Percentiles rank a stretch among this genome's conserved stretches.
Conservation (phyloP, 208 protist genomes). For the Leptomonas pyrrhocoris region DNA sequence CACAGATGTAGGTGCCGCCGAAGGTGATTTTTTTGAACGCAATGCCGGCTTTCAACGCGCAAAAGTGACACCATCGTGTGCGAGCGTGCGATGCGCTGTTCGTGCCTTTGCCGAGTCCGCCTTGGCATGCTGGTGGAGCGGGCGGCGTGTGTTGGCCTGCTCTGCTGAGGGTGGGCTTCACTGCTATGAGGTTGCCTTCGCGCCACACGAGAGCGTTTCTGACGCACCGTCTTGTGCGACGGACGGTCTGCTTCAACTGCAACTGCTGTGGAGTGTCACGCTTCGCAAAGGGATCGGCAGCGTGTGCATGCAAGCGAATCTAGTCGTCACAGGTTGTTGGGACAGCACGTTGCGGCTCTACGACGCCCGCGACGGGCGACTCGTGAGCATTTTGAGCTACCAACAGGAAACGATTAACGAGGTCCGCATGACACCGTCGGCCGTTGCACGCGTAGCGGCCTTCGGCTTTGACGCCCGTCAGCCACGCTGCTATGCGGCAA, state of each 20-base stretch:
- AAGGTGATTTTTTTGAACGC: not conserved
- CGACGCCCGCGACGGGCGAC: slow-evolving; percentile 46
- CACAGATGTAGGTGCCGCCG: not conserved
- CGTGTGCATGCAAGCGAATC: slow-evolving; percentile 46
- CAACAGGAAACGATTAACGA: slow-evolving; percentile 66
- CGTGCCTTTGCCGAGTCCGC: slow-evolving; percentile 79
- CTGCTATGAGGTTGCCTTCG: slow-evolving; percentile 45
- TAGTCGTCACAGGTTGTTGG: slow-evolving; percentile 72
- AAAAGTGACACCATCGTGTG: not conserved
- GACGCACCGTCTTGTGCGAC: not conserved
- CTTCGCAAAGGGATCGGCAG: slow-evolving; percentile 73
- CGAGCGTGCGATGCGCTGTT: slow-evolving; percentile 38
- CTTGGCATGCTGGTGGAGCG: slow-evolving; percentile 62
- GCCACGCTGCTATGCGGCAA: slow-evolving; percentile 40
- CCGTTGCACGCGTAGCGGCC: slow-evolving; percentile 30
- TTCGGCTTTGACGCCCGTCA: slow-evolving; percentile 76
- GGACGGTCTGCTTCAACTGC: slow-evolving; percentile 27
- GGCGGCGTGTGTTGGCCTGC: slow-evolving; percentile 43
- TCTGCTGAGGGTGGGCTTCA: slow-evolving; percentile 75
- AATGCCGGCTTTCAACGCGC: not conserved
- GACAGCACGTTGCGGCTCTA: slow-evolving; percentile 78
- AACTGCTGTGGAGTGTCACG: slow-evolving; percentile 47
- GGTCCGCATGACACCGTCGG: slow-evolving; percentile 35
- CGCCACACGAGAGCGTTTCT: not conserved
- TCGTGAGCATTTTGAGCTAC: slow-evolving; percentile 66